phyloP scores from a whole-genome alignment of 257 asterid species.

The Salvia rosmarinus region DNA sequence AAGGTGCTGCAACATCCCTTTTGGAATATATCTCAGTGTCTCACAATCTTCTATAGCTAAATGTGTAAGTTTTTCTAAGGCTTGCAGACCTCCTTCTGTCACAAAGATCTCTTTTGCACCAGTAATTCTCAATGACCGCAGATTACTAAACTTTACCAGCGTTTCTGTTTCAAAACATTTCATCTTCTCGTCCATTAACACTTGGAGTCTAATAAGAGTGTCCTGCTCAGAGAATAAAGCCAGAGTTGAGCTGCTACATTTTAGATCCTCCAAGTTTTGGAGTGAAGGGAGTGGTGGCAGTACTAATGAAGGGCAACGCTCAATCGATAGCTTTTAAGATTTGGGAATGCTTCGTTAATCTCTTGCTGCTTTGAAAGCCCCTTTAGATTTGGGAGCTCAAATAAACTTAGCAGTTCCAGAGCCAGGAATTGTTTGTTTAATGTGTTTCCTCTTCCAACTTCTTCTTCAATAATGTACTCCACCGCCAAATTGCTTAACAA shows the following conservation, averaged over 20 bases:
- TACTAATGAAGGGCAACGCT: constrained; percentile 12
- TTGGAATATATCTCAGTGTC: neutral
- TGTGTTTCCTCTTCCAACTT: neutral
- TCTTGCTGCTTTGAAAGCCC: constrained; percentile 20
- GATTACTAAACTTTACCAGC: constrained; percentile 8
- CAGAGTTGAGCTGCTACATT: constrained; percentile 18
- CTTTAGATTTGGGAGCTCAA: neutral
- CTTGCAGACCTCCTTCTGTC: neutral
- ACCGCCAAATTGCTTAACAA: neutral
- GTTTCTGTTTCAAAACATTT: neutral
- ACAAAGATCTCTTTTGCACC: neutral
- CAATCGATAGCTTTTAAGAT: neutral
- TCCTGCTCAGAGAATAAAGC: constrained; percentile 1
- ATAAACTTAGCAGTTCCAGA: neutral
- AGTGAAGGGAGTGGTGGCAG: constrained; percentile 15
- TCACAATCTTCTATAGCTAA: neutral
- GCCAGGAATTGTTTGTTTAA: constrained; percentile 12
- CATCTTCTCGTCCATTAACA: constrained; percentile 4
- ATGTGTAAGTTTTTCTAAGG: neutral
- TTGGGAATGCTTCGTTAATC: constrained; percentile 15
- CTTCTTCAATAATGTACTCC: constrained; percentile 23
- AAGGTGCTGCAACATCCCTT: no score
- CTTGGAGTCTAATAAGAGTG: neutral
- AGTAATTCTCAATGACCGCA: neutral
- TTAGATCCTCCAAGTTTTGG: neutral